A percentile compares a stretch with the other conserved stretches of the same genome.
These are phyloP conservation scores for Dactylellina sp. DNA, from an alignment of 2,329 filamentous ascomycete genomes.

Conservation along the genomic window DNA sequence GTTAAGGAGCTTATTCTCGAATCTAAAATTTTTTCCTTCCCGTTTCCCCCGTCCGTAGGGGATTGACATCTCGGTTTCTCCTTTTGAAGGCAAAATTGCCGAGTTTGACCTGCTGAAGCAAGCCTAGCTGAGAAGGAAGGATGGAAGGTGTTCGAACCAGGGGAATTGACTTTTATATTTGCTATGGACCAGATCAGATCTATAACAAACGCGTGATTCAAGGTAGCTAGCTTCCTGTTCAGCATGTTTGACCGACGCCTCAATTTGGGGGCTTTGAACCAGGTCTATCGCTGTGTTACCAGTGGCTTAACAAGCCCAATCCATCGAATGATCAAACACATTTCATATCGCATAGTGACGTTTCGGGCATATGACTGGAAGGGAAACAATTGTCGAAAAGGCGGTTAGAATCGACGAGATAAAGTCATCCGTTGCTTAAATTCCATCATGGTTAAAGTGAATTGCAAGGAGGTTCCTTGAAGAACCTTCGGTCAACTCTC, in stretches of 20 bases:
- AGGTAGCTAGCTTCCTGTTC: slow-evolving; percentile 11
- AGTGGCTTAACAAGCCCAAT: slow-evolving; percentile 32
- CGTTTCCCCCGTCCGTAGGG: slow-evolving; percentile 31
- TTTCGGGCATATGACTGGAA: slow-evolving; percentile 7
- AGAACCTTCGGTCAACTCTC: slow-evolving; percentile 19
- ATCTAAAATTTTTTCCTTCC: slow-evolving; percentile 20
- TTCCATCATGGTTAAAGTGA: not conserved
- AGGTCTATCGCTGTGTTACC: slow-evolving; percentile 21
- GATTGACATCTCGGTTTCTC: slow-evolving; percentile 45
- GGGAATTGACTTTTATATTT: slow-evolving; percentile 37
- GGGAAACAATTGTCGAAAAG: slow-evolving; percentile 1
- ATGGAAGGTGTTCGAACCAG: slow-evolving; percentile 34
- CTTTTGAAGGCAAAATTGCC: slow-evolving; percentile 12
- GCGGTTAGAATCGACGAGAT: not conserved
- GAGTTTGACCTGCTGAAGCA: slow-evolving; percentile 25
- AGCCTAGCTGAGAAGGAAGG: slow-evolving; percentile 7
- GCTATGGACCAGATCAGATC: slow-evolving; percentile 11
- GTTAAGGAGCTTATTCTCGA: slow-evolving; percentile 15
- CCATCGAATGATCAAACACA: slow-evolving; percentile 27
- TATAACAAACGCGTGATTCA: slow-evolving; percentile 20
- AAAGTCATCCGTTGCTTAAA: not conserved
- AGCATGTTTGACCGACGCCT: slow-evolving; percentile 25
- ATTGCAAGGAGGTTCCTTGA: slow-evolving; percentile 43
- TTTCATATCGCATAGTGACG: slow-evolving; percentile 21
- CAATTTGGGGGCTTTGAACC: slow-evolving; percentile 24